Evolutionary conservation across 345 rosid species (phyloP).

Genomic region (Corymbia maculata): DNA sequence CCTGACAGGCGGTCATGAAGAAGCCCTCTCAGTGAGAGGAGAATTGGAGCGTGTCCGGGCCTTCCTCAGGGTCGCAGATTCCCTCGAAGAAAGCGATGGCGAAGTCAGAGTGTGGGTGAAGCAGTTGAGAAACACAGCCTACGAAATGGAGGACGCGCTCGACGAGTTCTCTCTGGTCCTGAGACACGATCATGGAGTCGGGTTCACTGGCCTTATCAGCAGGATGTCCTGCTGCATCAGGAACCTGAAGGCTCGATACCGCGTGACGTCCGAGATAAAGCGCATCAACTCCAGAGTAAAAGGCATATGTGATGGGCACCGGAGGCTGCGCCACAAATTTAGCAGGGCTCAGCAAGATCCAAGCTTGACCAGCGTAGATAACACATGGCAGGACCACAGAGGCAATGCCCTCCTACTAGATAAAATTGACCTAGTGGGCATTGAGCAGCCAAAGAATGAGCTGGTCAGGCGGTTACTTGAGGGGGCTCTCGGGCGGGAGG

Average conservation of each 20-base stretch:
- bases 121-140: conserved; percentile 22
- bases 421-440: conserved; percentile 22
- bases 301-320: conserved; percentile 7
- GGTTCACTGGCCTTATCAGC: conserved; percentile 1
- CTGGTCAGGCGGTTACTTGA: conserved; percentile 4
- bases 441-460: conserved; percentile 15
- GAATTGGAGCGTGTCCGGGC: conserved; percentile 17
- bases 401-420: conserved; percentile 26
- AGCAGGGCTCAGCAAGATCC: background rate
- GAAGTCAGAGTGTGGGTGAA: conserved; percentile 19
- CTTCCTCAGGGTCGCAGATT: conserved; percentile 15
- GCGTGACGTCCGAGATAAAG: conserved; percentile 7
- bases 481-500: background rate
- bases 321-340: conserved; percentile 4
- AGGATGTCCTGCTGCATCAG: conserved; percentile 8
- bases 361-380: background rate
- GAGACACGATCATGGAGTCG: background rate
- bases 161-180: conserved; percentile 20
- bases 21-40: background rate
- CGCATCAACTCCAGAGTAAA: conserved; percentile 5
- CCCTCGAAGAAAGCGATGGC: conserved; percentile 7
- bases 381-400: conserved; percentile 8
- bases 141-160: conserved; percentile 17
- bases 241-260: conserved; percentile 14
- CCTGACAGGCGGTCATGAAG: background rate